Evolutionary conservation across 202 grass and related monocot genomes (phyloP), one percentile per base, ranked within the genome.

Genomic region (Dendrocalamus latiflorus): DNA sequence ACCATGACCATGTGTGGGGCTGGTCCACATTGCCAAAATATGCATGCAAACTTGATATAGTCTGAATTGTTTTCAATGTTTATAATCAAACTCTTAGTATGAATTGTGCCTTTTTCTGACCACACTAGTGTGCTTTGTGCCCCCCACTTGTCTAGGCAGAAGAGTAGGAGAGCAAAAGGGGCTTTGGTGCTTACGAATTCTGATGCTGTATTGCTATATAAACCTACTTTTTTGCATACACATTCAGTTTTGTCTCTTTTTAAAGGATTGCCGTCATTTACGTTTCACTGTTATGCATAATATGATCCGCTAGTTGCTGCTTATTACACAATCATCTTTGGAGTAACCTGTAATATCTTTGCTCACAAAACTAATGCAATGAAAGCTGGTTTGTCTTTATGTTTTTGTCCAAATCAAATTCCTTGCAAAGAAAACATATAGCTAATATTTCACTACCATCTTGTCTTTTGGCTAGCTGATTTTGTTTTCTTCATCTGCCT

Each of bases 401-500:
- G 14, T 86, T 69, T 11, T 66, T 75, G 14, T 81, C 12, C 12
- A 45, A 84, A 83, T 80, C 16, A 20, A 68, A 61, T 28, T 30
- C 24, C 36, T 18, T 65, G 59, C 55, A 49, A 70, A 56, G 25
- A 65, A 30, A 7, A 59, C 6, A 6, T 70, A 77, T 17, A n/a
- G 18, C 49, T 60, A 56, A 73, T 65, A 20, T 73, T 74, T 78
- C 54, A 22, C 13, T 28, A 45, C 18, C 44, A 67, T 45, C 47
- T 55, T 30, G 3, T 70, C 22, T 64, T 21, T 48, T 74, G 36
- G 53, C 78, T 72, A 81, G 76, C 48, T 85, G 20, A 72, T 62
- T 75, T 15, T 81, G 36, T 84, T 85, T 88, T 33, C 36, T 34
- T 66, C 3, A 21, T 63, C 76, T 81, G 30, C 68, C 68, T 61